Base-by-base conservation (phyloP, 345 rosid genomes). In the Excoecaria agallocha region DNA sequence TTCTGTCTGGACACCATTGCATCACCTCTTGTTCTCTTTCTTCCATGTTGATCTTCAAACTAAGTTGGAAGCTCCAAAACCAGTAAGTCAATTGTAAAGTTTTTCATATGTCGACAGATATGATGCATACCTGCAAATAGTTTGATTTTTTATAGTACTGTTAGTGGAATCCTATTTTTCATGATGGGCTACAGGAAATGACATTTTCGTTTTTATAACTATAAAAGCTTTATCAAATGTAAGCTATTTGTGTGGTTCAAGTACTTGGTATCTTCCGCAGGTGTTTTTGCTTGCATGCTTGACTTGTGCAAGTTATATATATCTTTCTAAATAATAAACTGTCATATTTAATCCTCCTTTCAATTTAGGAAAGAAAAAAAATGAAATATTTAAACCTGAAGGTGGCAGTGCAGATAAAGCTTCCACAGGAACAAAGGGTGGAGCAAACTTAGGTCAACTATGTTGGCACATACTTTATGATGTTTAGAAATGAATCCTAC, bases 21-120 rank as follows among this genome's bases (percentile, higher is more conserved):
- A 95, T 88, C 99, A 95, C 84, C 88, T 95, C 62, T 76, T 95
- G 78, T 95, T 95, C 88, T 93, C 99, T 69, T 93, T 95, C 80
- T 93, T 86, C 82, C 99, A 95, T 79, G 89, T 93, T 75, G 99
- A 95, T 85, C 96, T 95, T 77, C 99, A 93, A 76, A 92, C 97
- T 64, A 95, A 93, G 82, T 86, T 95, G 79, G 99, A 95, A 87
- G 96, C 98, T 82, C 98, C 99, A 78, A 91, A 94, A 82, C 99
- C 99, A 54, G 99, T 95, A 78, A 86, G 90, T 76, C 35, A 41
- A 69, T 56, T 69, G 11, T 51, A 20, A 8, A 39, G 38, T 5
- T n/a, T 61, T 58, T 10, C 46, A 13, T 43, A 11, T 52, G 9
- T n/a, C 16, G n/a, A 48, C 56, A 22, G 12, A 12, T 24, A 6